Conservation (phyloP, 768 basidiomycete species). For the Xerocomus potaroensis region DNA sequence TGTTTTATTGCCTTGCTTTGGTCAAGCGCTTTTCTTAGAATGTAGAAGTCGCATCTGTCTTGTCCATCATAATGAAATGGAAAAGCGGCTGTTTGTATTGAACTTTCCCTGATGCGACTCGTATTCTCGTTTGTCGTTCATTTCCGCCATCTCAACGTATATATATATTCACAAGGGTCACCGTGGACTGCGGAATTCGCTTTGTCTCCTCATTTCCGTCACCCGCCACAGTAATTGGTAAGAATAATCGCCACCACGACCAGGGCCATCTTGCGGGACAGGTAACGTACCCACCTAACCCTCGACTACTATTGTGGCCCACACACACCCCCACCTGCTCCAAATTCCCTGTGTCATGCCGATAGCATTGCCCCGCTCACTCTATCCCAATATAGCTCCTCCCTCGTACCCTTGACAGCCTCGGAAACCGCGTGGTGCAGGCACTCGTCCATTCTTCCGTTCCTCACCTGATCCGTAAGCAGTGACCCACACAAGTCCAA, state of each 20-base stretch:
- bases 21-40: conserved; percentile 28
- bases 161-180: conserved; percentile 7
- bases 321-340: neutral
- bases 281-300: conserved; percentile 4
- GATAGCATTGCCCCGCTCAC: conserved; percentile 24
- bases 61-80: conserved; percentile 8
- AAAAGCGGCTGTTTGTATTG: neutral
- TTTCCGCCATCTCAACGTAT: neutral
- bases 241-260: neutral
- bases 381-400: conserved; percentile 31
- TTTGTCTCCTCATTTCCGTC: conserved; percentile 12
- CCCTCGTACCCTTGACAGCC: conserved; percentile 27
- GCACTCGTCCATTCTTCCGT: conserved; percentile 11
- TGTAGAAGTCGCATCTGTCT: conserved; percentile 10
- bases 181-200: conserved; percentile 7
- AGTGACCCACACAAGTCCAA: conserved; percentile 55
- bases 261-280: neutral
- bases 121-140: conserved; percentile 4
- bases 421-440: conserved; percentile 22
- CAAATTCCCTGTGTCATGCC: neutral
- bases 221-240: conserved; percentile 13
- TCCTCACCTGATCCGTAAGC: conserved; percentile 11
- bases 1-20: conserved; percentile 29
- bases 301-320: neutral
- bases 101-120: neutral